Evolutionary conservation across 495 filamentous ascomycete genomes (phyloP), one percentile per base, ranked within the genome.

Genomic region (Penicillium cataractarum): DNA sequence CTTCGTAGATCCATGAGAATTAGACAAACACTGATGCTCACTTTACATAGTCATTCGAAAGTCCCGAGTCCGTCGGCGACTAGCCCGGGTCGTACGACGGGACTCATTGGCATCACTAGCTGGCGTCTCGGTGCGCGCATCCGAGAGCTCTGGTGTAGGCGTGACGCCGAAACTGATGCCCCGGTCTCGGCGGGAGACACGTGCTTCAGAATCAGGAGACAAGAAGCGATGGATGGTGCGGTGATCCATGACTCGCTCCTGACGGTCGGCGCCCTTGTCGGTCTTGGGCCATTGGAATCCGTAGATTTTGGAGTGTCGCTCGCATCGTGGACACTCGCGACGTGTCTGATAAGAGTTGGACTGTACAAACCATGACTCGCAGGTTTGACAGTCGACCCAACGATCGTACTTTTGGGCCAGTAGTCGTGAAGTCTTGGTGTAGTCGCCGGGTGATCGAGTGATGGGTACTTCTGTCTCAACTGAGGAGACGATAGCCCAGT

Each of bases 271-370:
- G 0, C 90, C 90, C 60, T 87, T 87, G 37, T 96, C 90, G 2
- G 96, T 98, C 76, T 98, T 96, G 19, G 95, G 95, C 96, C 96
- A 99, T 55, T 86, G 83, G 68, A 90, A 96, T 0, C 96, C 96
- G 72, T 97, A 99, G 1, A 99, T 80, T 74, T 96, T 98, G 27
- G 90, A 93, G 67, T 99, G 95, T 0, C 96, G 84, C 78, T 98
- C 96, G 75, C 95, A 99, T 19, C 96, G 86, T 10, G 90, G 92
- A 71, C 95, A 99, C 29, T 90, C 89, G 24, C 87, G 84, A 17
- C 90, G 87, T 2, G 94, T 96, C 57, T 87, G 87, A 72, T 95
- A 97, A 2, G 89, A 92, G 66, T 98, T 89, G 19, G 82, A 79
- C 67, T 99, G 93, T 1, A 98, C 87, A 68, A 98, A 99, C 61